A percentile compares a stretch with the other conserved stretches of the same genome.
These are phyloP conservation scores for Marchantia polymorpha DNA, from an alignment of 225 moss, liverwort and hornwort genomes.

Conservation along the genomic window DNA sequence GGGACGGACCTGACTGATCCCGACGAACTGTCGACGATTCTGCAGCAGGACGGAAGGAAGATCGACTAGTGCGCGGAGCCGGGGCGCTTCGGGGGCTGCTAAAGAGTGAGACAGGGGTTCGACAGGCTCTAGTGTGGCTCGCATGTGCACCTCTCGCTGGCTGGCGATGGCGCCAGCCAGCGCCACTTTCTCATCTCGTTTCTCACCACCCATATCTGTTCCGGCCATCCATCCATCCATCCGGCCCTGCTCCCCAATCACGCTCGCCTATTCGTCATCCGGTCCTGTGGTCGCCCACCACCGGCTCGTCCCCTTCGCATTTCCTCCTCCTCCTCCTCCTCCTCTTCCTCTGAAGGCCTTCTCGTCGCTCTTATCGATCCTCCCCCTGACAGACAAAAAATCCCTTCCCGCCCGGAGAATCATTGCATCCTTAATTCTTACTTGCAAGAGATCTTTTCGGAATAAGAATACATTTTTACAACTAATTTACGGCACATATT, in stretches of 20 bases:
- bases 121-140: no score
- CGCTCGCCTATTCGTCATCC: slow-evolving; percentile 13
- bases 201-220: slow-evolving; percentile 19
- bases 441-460: no score
- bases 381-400: no score
- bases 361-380: neutral
- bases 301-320: no score
- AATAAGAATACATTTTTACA: no score
- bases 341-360: neutral
- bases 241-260: neutral
- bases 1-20: neutral
- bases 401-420: no score
- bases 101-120: neutral
- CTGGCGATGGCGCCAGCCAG: neutral
- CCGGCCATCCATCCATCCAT: no score
- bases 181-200: slow-evolving; percentile 18
- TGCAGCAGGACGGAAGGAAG: no score
- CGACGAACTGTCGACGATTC: neutral
- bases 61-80: neutral
- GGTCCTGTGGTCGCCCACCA: neutral
- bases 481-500: no score
- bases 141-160: slow-evolving; percentile 12
- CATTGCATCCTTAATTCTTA: no score
- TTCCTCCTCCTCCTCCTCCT: neutral
- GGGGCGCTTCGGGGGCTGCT: neutral